Evolutionary conservation across 2,329 filamentous ascomycete genomes (phyloP), one percentile per base, ranked within the genome.

Genomic region (Aspergillus eucalypticola): DNA sequence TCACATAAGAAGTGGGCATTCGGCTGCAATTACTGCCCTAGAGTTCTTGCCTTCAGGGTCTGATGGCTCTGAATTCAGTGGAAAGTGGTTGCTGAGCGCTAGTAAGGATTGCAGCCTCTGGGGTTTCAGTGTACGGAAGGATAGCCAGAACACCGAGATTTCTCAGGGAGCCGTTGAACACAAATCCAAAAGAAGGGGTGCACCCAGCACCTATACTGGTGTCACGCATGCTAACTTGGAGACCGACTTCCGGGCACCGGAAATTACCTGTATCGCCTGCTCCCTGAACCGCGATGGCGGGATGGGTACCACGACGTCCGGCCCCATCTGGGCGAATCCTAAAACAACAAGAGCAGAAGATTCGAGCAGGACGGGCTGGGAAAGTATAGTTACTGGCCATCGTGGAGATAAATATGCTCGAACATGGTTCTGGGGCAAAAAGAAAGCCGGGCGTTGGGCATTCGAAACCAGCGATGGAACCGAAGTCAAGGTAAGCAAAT

Each of bases 371-470:
- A 96, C 93, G 2, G 95, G 95, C 1, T 99, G 95, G 95, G 96
- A 99, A 76, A 97, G 94, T 71, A 88, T 99, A 6, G 86, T 99
- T 2, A 99, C 95, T 3, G 94, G 92, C 8, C 96, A 99, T 73
- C 89, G 89, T 70, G 87, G 89, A 54, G 94, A 98, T 71, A 84
- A 88, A 48, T 90, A 86, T 71, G 95, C 92, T 17, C 87, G 95
- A 56, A 98, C 95, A 1, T 99, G 95, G 95, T 97, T 97, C 78
- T 98, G 95, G 93, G 95, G 94, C 5, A 88, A 92, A 59, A 97
- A 96, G 77, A 88, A 90, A 69, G 93, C 95, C 52, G 95, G 95
- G 10, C 85, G 95, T 64, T 99, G 95, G 95, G 89, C 90, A 0
- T 91, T 99, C 67, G 88, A 90, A 65, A 97, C 93, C 0, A 86